A percentile compares a stretch with the other conserved stretches of the same genome.
phyloP scores from a whole-genome alignment of 768 basidiomycete genomes.

The Amanita brunnescens region DNA sequence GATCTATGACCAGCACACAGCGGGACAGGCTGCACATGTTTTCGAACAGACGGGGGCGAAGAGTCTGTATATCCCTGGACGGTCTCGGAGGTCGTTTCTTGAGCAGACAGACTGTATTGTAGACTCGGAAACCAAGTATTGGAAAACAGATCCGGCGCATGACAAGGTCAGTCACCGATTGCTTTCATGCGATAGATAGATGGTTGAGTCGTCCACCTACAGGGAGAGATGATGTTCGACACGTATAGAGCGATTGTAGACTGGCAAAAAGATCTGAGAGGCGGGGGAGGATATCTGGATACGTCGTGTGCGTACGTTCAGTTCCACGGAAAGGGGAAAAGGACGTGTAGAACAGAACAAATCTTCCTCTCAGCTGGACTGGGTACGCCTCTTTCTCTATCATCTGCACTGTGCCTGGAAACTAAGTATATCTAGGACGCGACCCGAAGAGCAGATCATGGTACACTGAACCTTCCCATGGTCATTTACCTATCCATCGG shows the following conservation, averaged over 20 bases:
- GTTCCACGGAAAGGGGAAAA: too few relatives aligned
- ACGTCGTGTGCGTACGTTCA: slow-evolving; percentile 33
- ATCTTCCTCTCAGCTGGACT: slow-evolving; percentile 40
- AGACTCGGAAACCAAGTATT: slow-evolving; percentile 20
- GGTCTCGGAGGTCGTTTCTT: slow-evolving; percentile 26
- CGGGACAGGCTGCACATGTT: slow-evolving; percentile 31
- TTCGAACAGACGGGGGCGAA: slow-evolving; percentile 30
- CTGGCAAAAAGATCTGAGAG: slow-evolving; percentile 25
- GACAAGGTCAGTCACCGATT: slow-evolving; percentile 24
- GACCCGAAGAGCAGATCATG: slow-evolving; percentile 22
- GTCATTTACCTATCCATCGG: slow-evolving; percentile 9
- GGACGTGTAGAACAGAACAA: slow-evolving; percentile 29
- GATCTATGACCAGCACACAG: slow-evolving; percentile 26
- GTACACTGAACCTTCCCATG: slow-evolving; percentile 23
- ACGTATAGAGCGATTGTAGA: slow-evolving; percentile 27
- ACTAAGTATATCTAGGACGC: slow-evolving; percentile 9
- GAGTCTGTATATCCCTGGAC: too few relatives aligned
- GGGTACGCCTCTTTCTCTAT: slow-evolving; percentile 20
- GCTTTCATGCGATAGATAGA: too few relatives aligned
- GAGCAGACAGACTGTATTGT: slow-evolving; percentile 26
- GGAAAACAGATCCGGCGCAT: slow-evolving; percentile 39
- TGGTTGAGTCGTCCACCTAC: background rate
- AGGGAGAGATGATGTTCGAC: slow-evolving; percentile 38
- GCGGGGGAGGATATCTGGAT: slow-evolving; percentile 26
- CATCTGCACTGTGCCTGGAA: background rate